Evolutionary conservation across 192 early-diverging fungal genomes (phyloP).

Genomic region (Rhizophagus prolifer): DNA sequence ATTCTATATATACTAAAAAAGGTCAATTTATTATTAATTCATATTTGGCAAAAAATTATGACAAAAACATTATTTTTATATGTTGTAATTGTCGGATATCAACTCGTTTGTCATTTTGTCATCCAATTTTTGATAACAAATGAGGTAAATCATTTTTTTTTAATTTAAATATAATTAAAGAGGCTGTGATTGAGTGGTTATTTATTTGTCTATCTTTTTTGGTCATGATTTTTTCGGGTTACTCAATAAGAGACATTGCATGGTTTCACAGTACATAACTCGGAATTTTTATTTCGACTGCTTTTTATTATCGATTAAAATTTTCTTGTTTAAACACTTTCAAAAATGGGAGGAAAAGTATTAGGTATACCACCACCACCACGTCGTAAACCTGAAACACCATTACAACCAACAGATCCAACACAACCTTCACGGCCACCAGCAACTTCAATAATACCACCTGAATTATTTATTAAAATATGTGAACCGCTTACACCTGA

Average conservation of each 20-base stretch:
- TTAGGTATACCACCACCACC: background rate
- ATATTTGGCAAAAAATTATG: too few species aligned
- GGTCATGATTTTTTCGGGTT: background rate
- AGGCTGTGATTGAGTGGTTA: background rate
- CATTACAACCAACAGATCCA: background rate
- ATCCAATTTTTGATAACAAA: background rate
- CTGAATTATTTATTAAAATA: constrained; percentile 19
- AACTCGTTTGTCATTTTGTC: background rate
- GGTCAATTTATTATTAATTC: too few species aligned
- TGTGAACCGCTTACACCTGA: constrained; percentile 10
- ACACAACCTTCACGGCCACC: background rate
- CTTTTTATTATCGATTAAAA: too few species aligned
- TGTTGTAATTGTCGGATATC: too few species aligned
- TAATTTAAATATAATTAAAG: background rate
- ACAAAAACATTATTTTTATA: too few species aligned
- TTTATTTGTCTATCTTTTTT: background rate
- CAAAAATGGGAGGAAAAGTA: background rate
- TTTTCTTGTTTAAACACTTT: too few species aligned
- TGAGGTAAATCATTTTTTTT: background rate
- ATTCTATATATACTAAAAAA: too few species aligned
- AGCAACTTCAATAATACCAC: constrained; percentile 7
- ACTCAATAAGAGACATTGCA: background rate
- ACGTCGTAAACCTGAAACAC: background rate
- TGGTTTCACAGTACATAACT: too few species aligned
- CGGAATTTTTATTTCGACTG: background rate